Conservation (phyloP, 352 stramenopile species). For the Phytophthora sp. region DNA sequence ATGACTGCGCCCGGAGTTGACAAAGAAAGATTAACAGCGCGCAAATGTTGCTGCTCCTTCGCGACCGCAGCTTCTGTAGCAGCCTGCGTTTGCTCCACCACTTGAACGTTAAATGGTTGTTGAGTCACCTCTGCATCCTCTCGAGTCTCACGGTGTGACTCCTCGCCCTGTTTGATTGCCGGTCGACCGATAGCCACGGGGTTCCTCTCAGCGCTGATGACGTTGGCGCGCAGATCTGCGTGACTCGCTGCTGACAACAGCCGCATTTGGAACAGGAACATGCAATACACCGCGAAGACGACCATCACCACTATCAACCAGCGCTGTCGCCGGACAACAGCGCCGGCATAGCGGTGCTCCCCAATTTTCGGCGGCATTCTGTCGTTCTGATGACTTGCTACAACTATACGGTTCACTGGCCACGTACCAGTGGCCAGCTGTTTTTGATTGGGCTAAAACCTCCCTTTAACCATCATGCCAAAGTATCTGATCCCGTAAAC, state of each 20-base stretch:
- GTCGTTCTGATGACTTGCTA: neutral
- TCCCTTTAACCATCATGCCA: constrained; percentile 23
- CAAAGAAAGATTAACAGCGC: neutral
- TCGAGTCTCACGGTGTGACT: constrained; percentile 5
- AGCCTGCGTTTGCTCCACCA: neutral
- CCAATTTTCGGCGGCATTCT: constrained; percentile 25
- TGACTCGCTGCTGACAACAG: constrained; percentile 31
- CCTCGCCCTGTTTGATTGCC: constrained; percentile 5
- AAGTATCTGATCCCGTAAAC: constrained; percentile 21
- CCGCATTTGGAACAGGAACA: constrained; percentile 35
- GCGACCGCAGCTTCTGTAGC: neutral
- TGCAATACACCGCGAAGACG: constrained; percentile 28
- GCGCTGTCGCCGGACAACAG: constrained; percentile 13
- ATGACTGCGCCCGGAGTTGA: constrained; percentile 17
- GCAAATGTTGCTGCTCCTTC: constrained; percentile 23
- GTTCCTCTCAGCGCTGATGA: constrained; percentile 21
- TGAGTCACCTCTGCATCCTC: neutral
- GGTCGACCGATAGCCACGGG: constrained; percentile 5
- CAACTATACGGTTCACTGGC: constrained; percentile 19
- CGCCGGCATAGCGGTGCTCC: constrained; percentile 14
- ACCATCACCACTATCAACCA: constrained; percentile 22
- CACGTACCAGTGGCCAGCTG: constrained; percentile 11
- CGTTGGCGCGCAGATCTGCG: constrained; percentile 36
- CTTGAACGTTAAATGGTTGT: neutral
- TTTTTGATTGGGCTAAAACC: constrained; percentile 15